Evolutionary conservation across 1,139 yeast species (phyloP).

Genomic region (Pichia sp.): DNA sequence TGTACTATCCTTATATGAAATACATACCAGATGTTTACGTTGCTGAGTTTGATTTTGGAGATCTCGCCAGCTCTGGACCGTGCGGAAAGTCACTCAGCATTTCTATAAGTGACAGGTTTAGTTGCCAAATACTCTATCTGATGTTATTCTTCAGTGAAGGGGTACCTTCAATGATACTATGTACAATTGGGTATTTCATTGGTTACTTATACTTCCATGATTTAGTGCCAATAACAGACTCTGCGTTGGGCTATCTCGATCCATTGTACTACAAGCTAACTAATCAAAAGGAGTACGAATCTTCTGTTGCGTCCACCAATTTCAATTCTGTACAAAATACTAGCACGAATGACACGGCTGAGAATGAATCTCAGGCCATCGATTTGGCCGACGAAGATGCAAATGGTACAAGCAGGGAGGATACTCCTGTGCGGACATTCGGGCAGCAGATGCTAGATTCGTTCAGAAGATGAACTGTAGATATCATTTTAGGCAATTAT

Average conservation of each 20-base stretch:
- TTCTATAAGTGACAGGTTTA: slow-evolving; percentile 53
- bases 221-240: slow-evolving; percentile 55
- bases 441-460: slow-evolving; percentile 56
- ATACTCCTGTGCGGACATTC: slow-evolving; percentile 55
- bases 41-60: slow-evolving; percentile 42
- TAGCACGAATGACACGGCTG: slow-evolving; percentile 18
- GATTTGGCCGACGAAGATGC: slow-evolving; percentile 10
- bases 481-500: neutral
- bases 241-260: slow-evolving; percentile 45
- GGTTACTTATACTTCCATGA: slow-evolving; percentile 54
- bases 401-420: slow-evolving; percentile 36
- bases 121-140: slow-evolving; percentile 48
- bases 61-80: slow-evolving; percentile 30
- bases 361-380: slow-evolving; percentile 1
- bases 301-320: slow-evolving; percentile 27
- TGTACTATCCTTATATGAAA: slow-evolving; percentile 53
- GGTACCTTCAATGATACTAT: slow-evolving; percentile 43
- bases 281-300: slow-evolving; percentile 25
- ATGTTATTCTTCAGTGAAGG: slow-evolving; percentile 56
- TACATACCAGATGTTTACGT: slow-evolving; percentile 59
- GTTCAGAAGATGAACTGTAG: slow-evolving; percentile 37
- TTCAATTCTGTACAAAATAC: slow-evolving; percentile 1
- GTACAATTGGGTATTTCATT: slow-evolving; percentile 52
- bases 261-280: slow-evolving; percentile 18
- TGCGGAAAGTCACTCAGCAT: slow-evolving; percentile 31